A percentile compares a stretch with the other conserved stretches of the same genome.
These are phyloP conservation scores for Ambrosiella xylebori DNA, from an alignment of 2,329 filamentous ascomycete species.

Conservation along the genomic window DNA sequence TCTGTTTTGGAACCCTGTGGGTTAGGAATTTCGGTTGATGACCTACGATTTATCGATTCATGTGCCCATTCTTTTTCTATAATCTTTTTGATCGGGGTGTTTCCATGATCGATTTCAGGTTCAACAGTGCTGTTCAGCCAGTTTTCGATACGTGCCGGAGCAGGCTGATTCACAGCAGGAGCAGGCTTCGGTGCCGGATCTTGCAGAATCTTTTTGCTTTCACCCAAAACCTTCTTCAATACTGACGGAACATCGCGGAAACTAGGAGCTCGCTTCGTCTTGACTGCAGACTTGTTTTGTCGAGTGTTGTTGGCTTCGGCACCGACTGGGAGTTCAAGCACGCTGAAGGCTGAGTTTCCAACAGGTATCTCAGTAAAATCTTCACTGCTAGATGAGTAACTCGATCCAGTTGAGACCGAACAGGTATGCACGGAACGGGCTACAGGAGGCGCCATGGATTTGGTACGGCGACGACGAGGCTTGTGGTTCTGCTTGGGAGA, in stretches of 20 bases:
- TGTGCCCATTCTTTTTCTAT: constrained; percentile 20
- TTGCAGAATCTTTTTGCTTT: constrained; percentile 46
- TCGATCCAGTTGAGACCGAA: constrained; percentile 17
- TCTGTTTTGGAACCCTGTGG: neutral
- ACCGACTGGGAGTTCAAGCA: constrained; percentile 37
- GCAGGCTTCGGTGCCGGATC: constrained; percentile 32
- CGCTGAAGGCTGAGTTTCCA: constrained; percentile 50
- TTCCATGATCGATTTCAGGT: constrained; percentile 25
- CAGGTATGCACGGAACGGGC: constrained; percentile 8
- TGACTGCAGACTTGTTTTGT: constrained; percentile 20
- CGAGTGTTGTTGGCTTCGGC: constrained; percentile 26
- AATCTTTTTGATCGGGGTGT: constrained; percentile 19
- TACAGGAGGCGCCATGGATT: constrained; percentile 9
- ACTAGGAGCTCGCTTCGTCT: constrained; percentile 32
- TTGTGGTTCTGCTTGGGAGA: constrained; percentile 13
- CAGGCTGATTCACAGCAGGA: constrained; percentile 33
- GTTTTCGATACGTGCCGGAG: constrained; percentile 40
- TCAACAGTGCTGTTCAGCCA: constrained; percentile 48
- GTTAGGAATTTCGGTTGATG: constrained; percentile 1
- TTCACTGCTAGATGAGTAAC: constrained; percentile 18
- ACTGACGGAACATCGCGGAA: constrained; percentile 45
- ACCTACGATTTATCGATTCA: constrained; percentile 12
- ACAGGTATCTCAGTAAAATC: constrained; percentile 37
- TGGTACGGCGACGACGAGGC: constrained; percentile 4
- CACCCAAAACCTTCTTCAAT: constrained; percentile 45